Evolutionary conservation across 2,329 filamentous ascomycete genomes (phyloP), one percentile per base, ranked within the genome.

Genomic region (Ceratocystis papillata): DNA sequence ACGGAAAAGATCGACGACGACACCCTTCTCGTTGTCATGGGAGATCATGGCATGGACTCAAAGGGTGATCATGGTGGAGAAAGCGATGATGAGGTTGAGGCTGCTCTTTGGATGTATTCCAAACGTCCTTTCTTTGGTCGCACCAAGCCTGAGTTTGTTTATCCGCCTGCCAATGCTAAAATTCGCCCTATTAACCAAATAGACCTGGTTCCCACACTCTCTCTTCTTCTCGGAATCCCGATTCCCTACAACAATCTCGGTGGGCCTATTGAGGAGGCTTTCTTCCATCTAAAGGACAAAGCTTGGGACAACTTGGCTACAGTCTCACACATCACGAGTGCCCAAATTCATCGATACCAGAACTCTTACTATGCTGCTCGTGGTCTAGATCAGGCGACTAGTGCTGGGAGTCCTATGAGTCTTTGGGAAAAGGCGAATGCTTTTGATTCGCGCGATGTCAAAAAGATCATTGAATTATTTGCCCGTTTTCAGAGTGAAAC

Each of bases 61-160:
- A 97, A 99, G 77, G 94, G 94, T 20, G 94, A 99, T 70, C 94
- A 99, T 73, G 94, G 94, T n/a, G 94, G 94, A 65, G 94, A 99
- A 78, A 96, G 93, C 41, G 90, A 96, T 70, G 91, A 97, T 69
- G 94, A 99, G 74, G 84, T 99, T 5, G 86, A 99, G 75, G 91
- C 94, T 66, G 91, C 94, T 1, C 76, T 99, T 60, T 99, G 94
- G 93, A 96, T 99, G 91, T 99, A 97, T 75, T 96, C 94, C 1
- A 96, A 92, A 75, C 87, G 84, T 70, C 85, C 86, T 0, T 75
- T 89, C 8, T 99, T 99, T 75, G 94, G 94, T 17, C 86, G 91
- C 48, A 88, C 84, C 1, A 80, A 83, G 62, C 77, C 83, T 2
- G 81, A 84, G 5, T 82, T 80, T 69, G 73, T 76, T 15, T 77